Evolutionary conservation across 805 yeast genomes (phyloP), one percentile per base, ranked within the genome.

Genomic region (Komagataella pseudopastoris): DNA sequence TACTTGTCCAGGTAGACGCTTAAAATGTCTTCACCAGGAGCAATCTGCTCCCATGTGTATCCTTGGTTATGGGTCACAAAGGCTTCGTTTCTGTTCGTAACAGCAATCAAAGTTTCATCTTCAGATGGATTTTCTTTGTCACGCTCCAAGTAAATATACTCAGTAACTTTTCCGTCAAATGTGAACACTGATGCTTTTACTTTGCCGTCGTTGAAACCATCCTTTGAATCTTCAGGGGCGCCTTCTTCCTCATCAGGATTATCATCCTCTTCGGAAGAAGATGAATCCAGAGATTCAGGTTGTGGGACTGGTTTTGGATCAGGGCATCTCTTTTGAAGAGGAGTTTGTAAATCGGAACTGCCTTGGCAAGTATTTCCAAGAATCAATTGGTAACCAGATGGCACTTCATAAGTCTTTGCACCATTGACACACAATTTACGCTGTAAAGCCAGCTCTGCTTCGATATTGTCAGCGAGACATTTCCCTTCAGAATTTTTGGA

Each of bases 61-160:
- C 93, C 93, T 51, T 83, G 85, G 63, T 87, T 80, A 57, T 79
- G 82, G 1, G 96, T 83, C 5, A 86, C 77, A 59, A 71, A 85
- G 2, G 80, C 80, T 36, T 72, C 71, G 51, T 76, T 72, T 39
- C 74, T 71, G 30, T 66, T 62, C 1, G 90, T 85, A 52, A 77
- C 69, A 3, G 84, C 70, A 14, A 90, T 63, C 14, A 90, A 65
- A 1, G 88, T 77, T 61, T 84, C 88, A 55, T 81, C 85, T 23
- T 67, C 68, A 47, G 69, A 56, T 10, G 69, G 65, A 47, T 59
- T 56, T 4, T 67, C 68, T 45, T 65, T 64, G 47, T 74, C 68
- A 55, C 76, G 78, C 50, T 83, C 85, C 53, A 84, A 68, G 57
- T 85, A 85, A 46, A 74, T 65, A 58, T 84, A 85, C 52, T 79